phyloP scores from a whole-genome alignment of 306 rosid species.

The Trifolium dubium region DNA sequence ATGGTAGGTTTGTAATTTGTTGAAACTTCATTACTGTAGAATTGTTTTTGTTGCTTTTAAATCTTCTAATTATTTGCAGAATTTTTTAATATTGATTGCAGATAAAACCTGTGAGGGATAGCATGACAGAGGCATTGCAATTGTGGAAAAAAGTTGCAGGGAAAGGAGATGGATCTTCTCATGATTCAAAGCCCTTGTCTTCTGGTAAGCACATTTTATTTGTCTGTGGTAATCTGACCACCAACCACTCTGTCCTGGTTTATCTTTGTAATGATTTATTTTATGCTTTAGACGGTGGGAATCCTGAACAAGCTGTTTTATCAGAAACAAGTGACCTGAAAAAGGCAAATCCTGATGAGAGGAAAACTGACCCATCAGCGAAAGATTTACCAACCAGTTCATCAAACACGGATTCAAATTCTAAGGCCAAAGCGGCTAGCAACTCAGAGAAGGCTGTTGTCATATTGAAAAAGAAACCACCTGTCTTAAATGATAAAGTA shows the following conservation, averaged over 20 bases:
- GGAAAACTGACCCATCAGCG: conserved; percentile 51
- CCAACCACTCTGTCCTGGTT: conserved; percentile 27
- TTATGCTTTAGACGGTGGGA: conserved; percentile 56
- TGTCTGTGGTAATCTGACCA: conserved; percentile 31
- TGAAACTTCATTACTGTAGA: conserved; percentile 32
- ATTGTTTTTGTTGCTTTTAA: conserved; percentile 30
- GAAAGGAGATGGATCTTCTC: conserved; percentile 68
- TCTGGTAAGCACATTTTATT: conserved; percentile 51
- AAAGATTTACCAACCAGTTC: conserved; percentile 64
- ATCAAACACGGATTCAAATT: conserved; percentile 55
- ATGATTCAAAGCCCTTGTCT: conserved; percentile 57
- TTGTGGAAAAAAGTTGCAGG: conserved; percentile 85
- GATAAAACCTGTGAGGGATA: conserved; percentile 96
- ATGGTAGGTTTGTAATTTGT: conserved; percentile 20
- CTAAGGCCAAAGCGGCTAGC: conserved; percentile 59
- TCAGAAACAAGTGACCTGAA: conserved; percentile 59
- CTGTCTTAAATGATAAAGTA: conserved; percentile 78
- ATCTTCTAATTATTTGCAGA: neutral
- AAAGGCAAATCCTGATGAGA: conserved; percentile 53
- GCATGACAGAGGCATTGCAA: conserved; percentile 91
- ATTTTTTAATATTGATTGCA: conserved; percentile 47
- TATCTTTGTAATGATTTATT: conserved; percentile 37
- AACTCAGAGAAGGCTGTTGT: conserved; percentile 83
- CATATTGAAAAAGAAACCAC: conserved; percentile 89
- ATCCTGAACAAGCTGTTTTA: conserved; percentile 45